Evolutionary conservation across 2,329 filamentous ascomycete genomes (phyloP).

Genomic region (Thelonectria olida): DNA sequence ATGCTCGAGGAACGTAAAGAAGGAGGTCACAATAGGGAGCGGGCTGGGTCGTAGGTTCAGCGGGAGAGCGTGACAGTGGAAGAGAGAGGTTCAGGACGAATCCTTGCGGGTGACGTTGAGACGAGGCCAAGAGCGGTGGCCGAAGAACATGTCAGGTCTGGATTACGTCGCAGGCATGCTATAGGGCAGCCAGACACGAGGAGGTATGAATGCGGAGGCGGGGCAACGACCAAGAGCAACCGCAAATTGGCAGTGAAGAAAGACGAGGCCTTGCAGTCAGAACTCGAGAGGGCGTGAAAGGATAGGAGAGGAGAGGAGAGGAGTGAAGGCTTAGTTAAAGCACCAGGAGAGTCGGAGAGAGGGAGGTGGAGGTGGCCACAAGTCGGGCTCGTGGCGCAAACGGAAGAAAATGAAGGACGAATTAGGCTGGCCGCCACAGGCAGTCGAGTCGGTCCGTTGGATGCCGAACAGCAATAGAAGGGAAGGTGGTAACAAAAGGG

Average conservation of each 20-base stretch:
- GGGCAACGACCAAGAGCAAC: constrained; percentile 9
- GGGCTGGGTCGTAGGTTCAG: not conserved
- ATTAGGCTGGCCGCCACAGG: constrained; percentile 1
- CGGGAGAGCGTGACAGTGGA: not conserved
- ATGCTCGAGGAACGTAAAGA: constrained; percentile 4
- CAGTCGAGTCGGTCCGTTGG: not conserved
- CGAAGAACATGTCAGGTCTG: constrained; percentile 33
- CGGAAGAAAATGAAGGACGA: not conserved
- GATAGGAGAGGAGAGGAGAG: constrained; percentile 8
- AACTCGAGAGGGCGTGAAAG: constrained; percentile 2
- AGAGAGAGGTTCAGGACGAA: constrained; percentile 5
- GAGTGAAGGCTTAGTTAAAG: not conserved
- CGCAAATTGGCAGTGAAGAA: constrained; percentile 8
- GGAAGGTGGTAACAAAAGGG: constrained; percentile 1
- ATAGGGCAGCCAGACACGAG: constrained; percentile 27
- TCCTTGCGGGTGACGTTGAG: constrained; percentile 33
- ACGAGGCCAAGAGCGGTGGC: constrained; percentile 25
- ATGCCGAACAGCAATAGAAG: not conserved
- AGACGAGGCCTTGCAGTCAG: not conserved
- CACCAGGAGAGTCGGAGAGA: not conserved
- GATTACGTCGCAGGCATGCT: constrained; percentile 38
- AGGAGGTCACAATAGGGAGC: constrained; percentile 4
- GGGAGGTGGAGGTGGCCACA: not conserved
- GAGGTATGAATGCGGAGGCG: constrained; percentile 9
- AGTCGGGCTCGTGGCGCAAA: constrained; percentile 11